Evolutionary conservation across 148 eudicot genomes (phyloP), one percentile per base, ranked within the genome.

Genomic region (Limonium bicolor): DNA sequence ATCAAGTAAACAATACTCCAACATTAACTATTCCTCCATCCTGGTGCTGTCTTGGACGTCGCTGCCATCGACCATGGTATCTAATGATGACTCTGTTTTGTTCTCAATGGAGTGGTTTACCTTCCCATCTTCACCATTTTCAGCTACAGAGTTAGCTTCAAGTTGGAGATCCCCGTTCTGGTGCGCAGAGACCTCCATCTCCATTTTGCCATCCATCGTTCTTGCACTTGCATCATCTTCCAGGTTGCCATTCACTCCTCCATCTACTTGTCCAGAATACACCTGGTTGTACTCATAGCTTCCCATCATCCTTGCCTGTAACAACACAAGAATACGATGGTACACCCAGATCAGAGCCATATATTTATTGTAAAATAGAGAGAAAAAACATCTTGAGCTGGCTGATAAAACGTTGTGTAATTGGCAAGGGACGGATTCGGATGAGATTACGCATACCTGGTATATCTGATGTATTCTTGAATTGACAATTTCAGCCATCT

Each of bases 401-500:
- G 12, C 8, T 43, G 16, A 20, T 19, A 41, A 23, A 10, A 11
- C n/a, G 6, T 12, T 11, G 6, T 39, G 6, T 6, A 23, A 26
- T 24, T 19, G 16, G 3, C 5, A 32, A 24, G 24, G 25, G 43
- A 19, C 24, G 15, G 44, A 22, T 50, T 13, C 29, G 47, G 31
- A 45, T 31, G 14, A 58, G 50, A 63, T 8, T 19, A 39, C n/a
- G n/a, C 5, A 33, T 62, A 78, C 94, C 94, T 78, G 74, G 45
- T 78, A 69, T 48, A 72, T 68, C 62, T 67, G 71, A 41, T 77
- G 69, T 51, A 84, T 77, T 78, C 55, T 84, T 44, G 58, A 48
- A 56, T 77, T 68, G 33, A 77, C 95, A 23, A 88, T 74, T 61
- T 54, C 48, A 34, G 59, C 71, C 93, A 88, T 88, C 67, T 88